Conservation (phyloP, 352 stramenopile genomes). For the Pythium sp. region DNA sequence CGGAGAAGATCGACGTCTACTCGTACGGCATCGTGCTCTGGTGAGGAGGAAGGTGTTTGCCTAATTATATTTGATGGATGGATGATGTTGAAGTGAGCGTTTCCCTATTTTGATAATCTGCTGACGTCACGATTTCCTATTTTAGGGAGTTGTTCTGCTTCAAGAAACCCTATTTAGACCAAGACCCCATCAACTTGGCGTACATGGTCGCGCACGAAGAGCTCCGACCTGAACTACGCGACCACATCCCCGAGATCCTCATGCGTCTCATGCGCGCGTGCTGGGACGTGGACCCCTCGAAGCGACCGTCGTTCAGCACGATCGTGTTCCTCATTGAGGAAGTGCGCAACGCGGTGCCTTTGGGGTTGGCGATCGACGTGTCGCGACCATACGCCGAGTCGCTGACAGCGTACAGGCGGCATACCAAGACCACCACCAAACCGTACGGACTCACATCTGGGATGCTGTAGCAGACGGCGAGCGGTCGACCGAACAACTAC, state of each 20-base stretch:
- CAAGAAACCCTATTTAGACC: conserved; percentile 79
- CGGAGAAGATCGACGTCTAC: conserved; percentile 84
- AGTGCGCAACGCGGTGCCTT: conserved; percentile 49
- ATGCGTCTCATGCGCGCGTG: conserved; percentile 65
- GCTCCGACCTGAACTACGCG: conserved; percentile 53
- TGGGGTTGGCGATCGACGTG: conserved; percentile 54
- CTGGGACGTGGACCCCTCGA: conserved; percentile 52
- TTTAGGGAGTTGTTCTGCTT: conserved; percentile 79
- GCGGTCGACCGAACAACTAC: too few relatives aligned
- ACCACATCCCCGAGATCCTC: conserved; percentile 68
- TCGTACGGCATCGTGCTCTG: conserved; percentile 83
- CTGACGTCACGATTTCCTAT: not conserved
- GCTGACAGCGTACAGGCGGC: conserved; percentile 23
- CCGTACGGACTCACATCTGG: conserved; percentile 59
- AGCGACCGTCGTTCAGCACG: conserved; percentile 55
- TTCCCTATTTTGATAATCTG: not conserved
- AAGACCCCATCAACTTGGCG: conserved; percentile 73
- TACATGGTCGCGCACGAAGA: conserved; percentile 78
- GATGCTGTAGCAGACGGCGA: not conserved
- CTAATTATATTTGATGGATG: not conserved
- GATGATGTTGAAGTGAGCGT: not conserved
- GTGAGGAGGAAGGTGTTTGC: conserved; percentile 20
- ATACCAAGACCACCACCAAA: conserved; percentile 34
- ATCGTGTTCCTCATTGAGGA: conserved; percentile 64
- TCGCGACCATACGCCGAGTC: conserved; percentile 46